Base-by-base conservation (phyloP, 2,329 filamentous ascomycete genomes). In the Cytospora piceae region DNA sequence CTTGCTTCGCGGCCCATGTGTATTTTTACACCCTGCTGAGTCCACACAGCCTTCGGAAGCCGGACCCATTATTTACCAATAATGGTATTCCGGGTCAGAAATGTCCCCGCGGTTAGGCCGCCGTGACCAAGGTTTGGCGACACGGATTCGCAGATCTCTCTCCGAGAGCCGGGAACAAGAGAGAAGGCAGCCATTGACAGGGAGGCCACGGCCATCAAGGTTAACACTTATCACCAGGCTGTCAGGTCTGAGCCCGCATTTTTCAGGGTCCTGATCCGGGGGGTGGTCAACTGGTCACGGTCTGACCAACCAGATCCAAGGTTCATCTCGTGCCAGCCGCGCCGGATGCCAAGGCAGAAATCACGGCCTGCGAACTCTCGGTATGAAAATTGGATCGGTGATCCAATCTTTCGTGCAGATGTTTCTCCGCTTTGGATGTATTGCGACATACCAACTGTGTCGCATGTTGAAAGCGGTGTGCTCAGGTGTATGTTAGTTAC, bases 181-280 rank as follows among this genome's bases (percentile, higher is more conserved):
- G 22, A 22, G 29, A 57, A 15, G 49, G 22, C 55, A 39, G 39
- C 37, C 22, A 27, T 11, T 17, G 34, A 42, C 42, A 64, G 22
- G 57, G 46, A 53, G 24, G 17, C 52, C 51, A 31, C 29, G 27
- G 22, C 29, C 58, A 60, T 67, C 61, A 61, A 53, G 27, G 42
- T 67, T 64, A 61, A 64, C 39, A 42, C 39, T 67, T 67, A 61
- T 67, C 39, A 42, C 39, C 65, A 39, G 31, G 32, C 22, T 39
- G 58, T 57, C 39, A 42, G 15, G 39, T 11, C 4, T 39, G 37
- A 39, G 37, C 14, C 37, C 14, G 37, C 37, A 22, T 46, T 32
- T 37, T 29, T 12, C 52, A 54, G 53, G 46, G 46, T 51, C 31
- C 57, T 49, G 53, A 27, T 54, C 60, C 58, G 32, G 54, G 49